Base-by-base conservation (phyloP, 768 basidiomycete species). In the Butyriboletus loyo region DNA sequence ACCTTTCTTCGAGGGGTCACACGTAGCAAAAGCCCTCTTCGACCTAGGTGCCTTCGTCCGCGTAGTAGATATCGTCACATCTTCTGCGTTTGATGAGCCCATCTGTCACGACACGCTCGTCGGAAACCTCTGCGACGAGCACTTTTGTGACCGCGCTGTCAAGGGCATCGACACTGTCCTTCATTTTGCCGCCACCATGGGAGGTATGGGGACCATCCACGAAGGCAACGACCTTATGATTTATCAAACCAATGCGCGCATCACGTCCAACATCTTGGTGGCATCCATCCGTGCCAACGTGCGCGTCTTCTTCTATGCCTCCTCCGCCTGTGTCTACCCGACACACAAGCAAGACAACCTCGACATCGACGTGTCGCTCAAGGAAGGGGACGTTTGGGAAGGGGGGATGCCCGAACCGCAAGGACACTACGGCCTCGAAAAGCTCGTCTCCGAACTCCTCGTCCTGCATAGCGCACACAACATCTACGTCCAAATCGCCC, bases 161-260 rank as follows among this genome's bases (percentile, higher is more conserved):
- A 61, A 58, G n/a, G 77, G 69, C 27, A 70, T 80, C 0, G 56
- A 75, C 44, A 71, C 66, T 7, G 73, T 85, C 24, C 66, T 83
- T 19, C 83, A 85, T 61, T 78, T 84, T 55, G 80, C 83, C 11
- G 83, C 82, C 2, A 78, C 72, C 21, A 83, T 82, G 82, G 83
- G 82, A 4, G 83, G 83, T 0, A 85, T 85, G 84, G 83, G 83
- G 2, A 75, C 75, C 0, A 85, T 84, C 41, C 82, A 84, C 55
- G 58, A 66, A 5, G 66, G 59, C 0, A 84, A 84, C 59, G 77
- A 80, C 43, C 67, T 75, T 38, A 52, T 54, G 17, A 79, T 83
- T 25, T 85, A 83, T 55, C 50, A 58, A 7, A 69, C 76, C 24
- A 84, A 85, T 52, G 72, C 79, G 22, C 34, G 52, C 6, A 83